A percentile compares a stretch with the other conserved stretches of the same genome.
Conservation (phyloP, 2,329 filamentous ascomycete genomes). For the Hymenoscyphus salicellus region DNA sequence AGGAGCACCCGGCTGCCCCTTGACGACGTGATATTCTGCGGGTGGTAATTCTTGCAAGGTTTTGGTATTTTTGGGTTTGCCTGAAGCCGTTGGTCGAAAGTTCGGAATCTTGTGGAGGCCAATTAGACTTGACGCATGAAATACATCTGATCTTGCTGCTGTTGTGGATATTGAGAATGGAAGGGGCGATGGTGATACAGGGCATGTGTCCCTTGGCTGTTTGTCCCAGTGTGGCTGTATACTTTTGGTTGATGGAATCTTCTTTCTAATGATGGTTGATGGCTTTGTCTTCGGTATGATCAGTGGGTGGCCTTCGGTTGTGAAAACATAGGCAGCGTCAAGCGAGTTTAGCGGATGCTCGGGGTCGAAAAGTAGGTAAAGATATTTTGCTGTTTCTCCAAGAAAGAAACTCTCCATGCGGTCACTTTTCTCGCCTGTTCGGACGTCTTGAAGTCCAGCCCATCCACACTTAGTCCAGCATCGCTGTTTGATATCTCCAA, state of each 20-base stretch:
- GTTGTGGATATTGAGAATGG: conserved; percentile 75
- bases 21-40: not conserved
- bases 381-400: conserved; percentile 92
- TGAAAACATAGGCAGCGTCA: conserved; percentile 88
- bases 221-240: conserved; percentile 38
- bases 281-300: conserved; percentile 63
- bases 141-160: conserved; percentile 76
- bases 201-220: conserved; percentile 56
- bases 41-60: not conserved
- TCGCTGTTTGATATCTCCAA: conserved; percentile 80
- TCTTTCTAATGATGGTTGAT: conserved; percentile 14
- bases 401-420: conserved; percentile 99
- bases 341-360: conserved; percentile 83
- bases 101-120: conserved; percentile 75
- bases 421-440: conserved; percentile 81
- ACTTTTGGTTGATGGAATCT: conserved; percentile 25
- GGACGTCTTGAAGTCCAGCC: conserved; percentile 82
- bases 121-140: conserved; percentile 83
- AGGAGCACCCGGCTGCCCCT: not conserved
- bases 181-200: conserved; percentile 54
- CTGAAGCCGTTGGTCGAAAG: conserved; percentile 45
- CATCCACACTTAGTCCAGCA: conserved; percentile 92
- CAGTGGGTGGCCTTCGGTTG: conserved; percentile 91
- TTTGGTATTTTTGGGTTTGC: not conserved
- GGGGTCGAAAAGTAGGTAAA: conserved; percentile 86